Percentiles rank a stretch among this genome's conserved stretches.
These are phyloP conservation scores for Macrocybe gigantea DNA, from an alignment of 768 basidiomycete genomes.

Conservation along the genomic window DNA sequence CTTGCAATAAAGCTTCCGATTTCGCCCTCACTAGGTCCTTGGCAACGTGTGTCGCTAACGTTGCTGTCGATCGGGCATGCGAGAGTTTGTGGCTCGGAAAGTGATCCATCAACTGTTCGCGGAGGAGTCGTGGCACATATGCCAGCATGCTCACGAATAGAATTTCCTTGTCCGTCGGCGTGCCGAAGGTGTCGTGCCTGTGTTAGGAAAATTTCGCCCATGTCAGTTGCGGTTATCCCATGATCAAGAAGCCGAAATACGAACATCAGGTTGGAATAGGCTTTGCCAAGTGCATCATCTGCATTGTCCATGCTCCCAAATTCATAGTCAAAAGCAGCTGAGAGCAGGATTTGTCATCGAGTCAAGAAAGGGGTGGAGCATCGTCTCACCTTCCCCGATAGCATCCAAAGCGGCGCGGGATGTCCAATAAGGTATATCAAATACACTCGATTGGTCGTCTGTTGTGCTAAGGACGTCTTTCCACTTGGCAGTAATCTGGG, in stretches of 20 bases:
- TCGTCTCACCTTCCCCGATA: constrained; percentile 38
- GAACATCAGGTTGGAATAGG: constrained; percentile 47
- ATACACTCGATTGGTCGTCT: constrained; percentile 29
- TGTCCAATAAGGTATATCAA: constrained; percentile 48
- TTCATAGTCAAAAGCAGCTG: constrained; percentile 50
- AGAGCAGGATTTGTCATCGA: neutral
- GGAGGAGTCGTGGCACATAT: constrained; percentile 39
- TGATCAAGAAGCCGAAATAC: constrained; percentile 3
- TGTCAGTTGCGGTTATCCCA: neutral
- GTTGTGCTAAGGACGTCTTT: constrained; percentile 39
- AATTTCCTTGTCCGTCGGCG: constrained; percentile 8
- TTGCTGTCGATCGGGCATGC: constrained; percentile 38
- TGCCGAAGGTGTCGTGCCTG: constrained; percentile 43
- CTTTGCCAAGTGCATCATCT: constrained; percentile 47
- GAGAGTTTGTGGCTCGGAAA: constrained; percentile 37
- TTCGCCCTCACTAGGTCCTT: constrained; percentile 43
- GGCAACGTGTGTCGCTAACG: constrained; percentile 37
- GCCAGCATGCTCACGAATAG: too few relatives aligned
- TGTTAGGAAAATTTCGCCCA: constrained; percentile 1
- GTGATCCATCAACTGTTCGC: constrained; percentile 37
- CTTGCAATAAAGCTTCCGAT: constrained; percentile 36
- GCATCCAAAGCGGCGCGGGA: constrained; percentile 44
- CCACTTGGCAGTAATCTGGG: constrained; percentile 26
- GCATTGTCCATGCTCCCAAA: constrained; percentile 44
- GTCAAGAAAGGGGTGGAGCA: neutral